Conservation (phyloP, 1,284 basidiomycete genomes). For the Cronartium ribicola region DNA sequence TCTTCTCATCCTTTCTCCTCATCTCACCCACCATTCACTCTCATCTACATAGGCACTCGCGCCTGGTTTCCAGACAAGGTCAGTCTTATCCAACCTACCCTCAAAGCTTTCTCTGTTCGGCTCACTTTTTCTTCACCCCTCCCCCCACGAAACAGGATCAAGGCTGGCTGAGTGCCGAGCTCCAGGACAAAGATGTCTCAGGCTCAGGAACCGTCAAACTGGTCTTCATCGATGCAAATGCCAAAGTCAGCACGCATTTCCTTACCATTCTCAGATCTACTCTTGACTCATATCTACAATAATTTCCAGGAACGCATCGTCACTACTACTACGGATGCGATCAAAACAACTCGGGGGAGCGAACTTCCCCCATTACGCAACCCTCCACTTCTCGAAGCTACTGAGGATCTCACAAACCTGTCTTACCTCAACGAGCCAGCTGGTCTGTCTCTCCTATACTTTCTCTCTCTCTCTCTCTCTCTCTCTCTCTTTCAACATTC, state of each 20-base stretch:
- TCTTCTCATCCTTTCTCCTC: conserved; percentile 29
- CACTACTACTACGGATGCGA: conserved; percentile 62
- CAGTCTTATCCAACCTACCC: not conserved
- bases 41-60: conserved; percentile 48
- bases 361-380: conserved; percentile 86
- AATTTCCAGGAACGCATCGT: conserved; percentile 64
- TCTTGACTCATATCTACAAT: not conserved
- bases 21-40: conserved; percentile 10
- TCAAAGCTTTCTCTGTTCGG: not conserved
- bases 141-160: conserved; percentile 56
- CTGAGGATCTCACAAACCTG: conserved; percentile 94
- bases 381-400: conserved; percentile 90
- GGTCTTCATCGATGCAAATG: conserved; percentile 74
- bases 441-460: conserved; percentile 58
- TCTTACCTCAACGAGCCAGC: conserved; percentile 97
- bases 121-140: not conserved
- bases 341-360: conserved; percentile 66
- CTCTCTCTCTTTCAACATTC: not conserved
- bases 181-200: conserved; percentile 55
- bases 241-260: conserved; percentile 61
- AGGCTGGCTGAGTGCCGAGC: conserved; percentile 85
- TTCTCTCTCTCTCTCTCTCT: not conserved
- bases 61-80: conserved; percentile 74
- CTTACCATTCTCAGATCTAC: conserved; percentile 28
- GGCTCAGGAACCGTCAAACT: conserved; percentile 68